Evolutionary conservation across 2,329 filamentous ascomycete genomes (phyloP).

Genomic region (Cladosporium oxysporum): DNA sequence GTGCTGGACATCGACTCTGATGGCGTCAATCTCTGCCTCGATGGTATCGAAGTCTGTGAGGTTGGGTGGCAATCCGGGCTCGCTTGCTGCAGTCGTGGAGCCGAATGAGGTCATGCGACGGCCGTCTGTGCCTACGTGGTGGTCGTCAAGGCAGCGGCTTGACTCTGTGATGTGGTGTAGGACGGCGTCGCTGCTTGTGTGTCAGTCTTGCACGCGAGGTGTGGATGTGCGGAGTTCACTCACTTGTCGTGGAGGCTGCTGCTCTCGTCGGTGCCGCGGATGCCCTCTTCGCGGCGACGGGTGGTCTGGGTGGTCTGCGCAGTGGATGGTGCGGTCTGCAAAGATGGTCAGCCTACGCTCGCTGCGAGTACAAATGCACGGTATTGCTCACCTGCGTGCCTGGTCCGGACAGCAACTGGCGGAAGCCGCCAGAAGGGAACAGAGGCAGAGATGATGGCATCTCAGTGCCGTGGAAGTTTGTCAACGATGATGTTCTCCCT

Average conservation of each 20-base stretch:
- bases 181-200: constrained; percentile 24
- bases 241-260: constrained; percentile 26
- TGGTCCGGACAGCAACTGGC: constrained; percentile 13
- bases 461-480: neutral
- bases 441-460: constrained; percentile 7
- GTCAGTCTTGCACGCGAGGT: constrained; percentile 15
- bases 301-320: constrained; percentile 4
- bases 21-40: constrained; percentile 27
- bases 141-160: constrained; percentile 21
- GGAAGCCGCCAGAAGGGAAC: constrained; percentile 8
- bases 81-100: constrained; percentile 10
- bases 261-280: constrained; percentile 27
- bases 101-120: constrained; percentile 10
- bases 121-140: constrained; percentile 23
- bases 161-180: constrained; percentile 27
- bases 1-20: constrained; percentile 26
- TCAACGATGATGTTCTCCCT: constrained; percentile 15
- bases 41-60: constrained; percentile 26
- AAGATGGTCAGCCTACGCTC: neutral
- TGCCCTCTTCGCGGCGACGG: constrained; percentile 10
- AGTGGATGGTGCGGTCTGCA: neutral
- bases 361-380: neutral
- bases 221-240: constrained; percentile 3
- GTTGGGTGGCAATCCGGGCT: constrained; percentile 11
- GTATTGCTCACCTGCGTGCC: neutral